A percentile compares a stretch with the other conserved stretches of the same genome.
phyloP scores from a whole-genome alignment of 176 grass and related monocot genomes.

The Echinochloa phyllopogon region DNA sequence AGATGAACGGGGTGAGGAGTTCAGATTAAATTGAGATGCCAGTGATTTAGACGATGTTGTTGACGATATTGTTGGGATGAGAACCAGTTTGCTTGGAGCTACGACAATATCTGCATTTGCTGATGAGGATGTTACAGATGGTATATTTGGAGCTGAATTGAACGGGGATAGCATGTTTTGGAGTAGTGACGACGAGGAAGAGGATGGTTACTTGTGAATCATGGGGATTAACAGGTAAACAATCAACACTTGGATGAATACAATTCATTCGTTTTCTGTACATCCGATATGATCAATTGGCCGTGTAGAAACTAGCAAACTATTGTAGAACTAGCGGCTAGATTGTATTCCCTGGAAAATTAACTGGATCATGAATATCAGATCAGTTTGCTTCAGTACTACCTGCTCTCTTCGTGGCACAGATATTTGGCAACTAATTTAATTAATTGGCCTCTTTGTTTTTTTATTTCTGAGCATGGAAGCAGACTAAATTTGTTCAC shows the following conservation, averaged over 20 bases:
- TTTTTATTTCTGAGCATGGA: background rate
- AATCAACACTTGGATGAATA: constrained; percentile 1
- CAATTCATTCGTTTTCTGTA: background rate
- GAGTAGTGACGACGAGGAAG: constrained; percentile 59
- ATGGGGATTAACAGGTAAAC: constrained; percentile 27
- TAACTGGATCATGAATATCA: background rate
- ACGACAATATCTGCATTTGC: constrained; percentile 56
- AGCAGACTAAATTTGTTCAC: background rate
- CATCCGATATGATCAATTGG: constrained; percentile 1
- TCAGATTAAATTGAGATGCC: constrained; percentile 42
- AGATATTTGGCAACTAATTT: constrained; percentile 3
- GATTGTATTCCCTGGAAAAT: background rate
- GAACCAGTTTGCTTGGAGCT: constrained; percentile 45
- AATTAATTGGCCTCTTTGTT: background rate
- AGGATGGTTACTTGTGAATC: constrained; percentile 60
- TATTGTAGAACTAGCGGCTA: background rate
- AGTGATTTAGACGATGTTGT: constrained; percentile 55
- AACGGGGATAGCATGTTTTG: constrained; percentile 43
- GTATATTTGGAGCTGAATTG: constrained; percentile 36
- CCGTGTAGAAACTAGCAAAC: constrained; percentile 1
- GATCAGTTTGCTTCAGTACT: background rate
- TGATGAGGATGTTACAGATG: constrained; percentile 57
- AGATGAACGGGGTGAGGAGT: constrained; percentile 32
- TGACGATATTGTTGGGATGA: constrained; percentile 47
- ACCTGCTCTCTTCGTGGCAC: background rate